These are phyloP conservation scores for Dioscorea alata DNA, from an alignment of 106 monocot species.

Conservation along the genomic window DNA sequence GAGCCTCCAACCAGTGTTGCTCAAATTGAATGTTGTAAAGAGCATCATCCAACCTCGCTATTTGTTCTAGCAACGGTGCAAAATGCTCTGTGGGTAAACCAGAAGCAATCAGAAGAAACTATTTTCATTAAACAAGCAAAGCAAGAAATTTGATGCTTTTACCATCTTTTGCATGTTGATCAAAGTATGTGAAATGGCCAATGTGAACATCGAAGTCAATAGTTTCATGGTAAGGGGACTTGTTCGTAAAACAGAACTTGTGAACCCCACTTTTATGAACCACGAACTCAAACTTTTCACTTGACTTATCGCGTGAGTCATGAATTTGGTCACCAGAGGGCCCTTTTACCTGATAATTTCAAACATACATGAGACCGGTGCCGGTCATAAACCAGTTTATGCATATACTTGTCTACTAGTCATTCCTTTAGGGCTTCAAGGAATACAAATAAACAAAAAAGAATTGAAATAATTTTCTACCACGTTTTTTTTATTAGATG, in stretches of 20 bases:
- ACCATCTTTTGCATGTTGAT: conserved; percentile 95
- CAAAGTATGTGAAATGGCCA: conserved; percentile 62
- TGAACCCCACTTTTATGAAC: conserved; percentile 75
- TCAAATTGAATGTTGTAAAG: conserved; percentile 92
- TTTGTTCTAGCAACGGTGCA: conserved; percentile 70
- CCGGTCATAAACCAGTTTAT: background rate
- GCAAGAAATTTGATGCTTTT: conserved; percentile 5
- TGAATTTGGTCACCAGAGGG: conserved; percentile 71
- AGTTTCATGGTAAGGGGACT: conserved; percentile 96
- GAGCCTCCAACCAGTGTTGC: conserved; percentile 97
- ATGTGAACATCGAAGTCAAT: conserved; percentile 86
- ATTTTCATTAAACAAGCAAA: background rate
- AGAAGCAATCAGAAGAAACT: conserved; percentile 1
- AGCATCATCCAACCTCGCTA: conserved; percentile 73
- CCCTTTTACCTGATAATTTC: conserved; percentile 54
- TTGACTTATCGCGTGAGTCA: conserved; percentile 68
- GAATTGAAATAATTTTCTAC: background rate
- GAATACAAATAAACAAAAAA: background rate
- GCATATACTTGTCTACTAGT: too few relatives aligned
- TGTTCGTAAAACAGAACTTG: conserved; percentile 96
- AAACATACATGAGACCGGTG: background rate
- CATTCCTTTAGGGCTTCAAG: too few relatives aligned
- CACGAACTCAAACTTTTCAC: conserved; percentile 84
- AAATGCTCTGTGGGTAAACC: conserved; percentile 64
- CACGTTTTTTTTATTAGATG: background rate